Base-by-base conservation (phyloP, 768 basidiomycete species). In the Agaricus subrufescens region DNA sequence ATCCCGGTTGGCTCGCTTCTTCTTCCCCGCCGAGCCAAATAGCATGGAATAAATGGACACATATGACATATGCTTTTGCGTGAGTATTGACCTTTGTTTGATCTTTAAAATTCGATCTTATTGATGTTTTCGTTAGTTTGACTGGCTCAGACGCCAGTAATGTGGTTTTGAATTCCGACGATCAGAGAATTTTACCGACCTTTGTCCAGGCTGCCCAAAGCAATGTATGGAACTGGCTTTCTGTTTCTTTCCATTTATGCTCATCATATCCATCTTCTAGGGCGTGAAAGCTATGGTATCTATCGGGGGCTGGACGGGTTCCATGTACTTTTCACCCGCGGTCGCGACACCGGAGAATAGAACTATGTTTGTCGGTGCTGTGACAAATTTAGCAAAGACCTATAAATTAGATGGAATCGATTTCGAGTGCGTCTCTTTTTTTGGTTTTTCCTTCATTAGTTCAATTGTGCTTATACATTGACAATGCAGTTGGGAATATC, bases 401-500 rank as follows among this genome's bases (percentile, higher is more conserved):
- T 85, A 85, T 65, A 40, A 68, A 0, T 66, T 88, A 0, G 84
- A 84, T 56, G 84, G 85, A 9, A 65, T 89, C 45, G 78, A 85
- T 50, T 74, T 77, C 52, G 75, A 77, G 76, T 76, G 56, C 14
- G 73, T 63, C n/a, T 30, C 31, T 7, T 9, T 43, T 34, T 34
- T 34, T 34, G 1, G 1, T 34, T 34, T 25, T 25, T 7, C 15
- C 37, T 27, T 15, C 29, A 14, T 51, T 19, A 19, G 4, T 26
- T 6, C 6, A 9, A 38, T 38, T 4, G 25, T 9, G 23, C 34
- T 23, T 26, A 38, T n/a, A 45, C 53, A 37, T 61, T 34, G 14
- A 47, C 30, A 50, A 30, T 30, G 29, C 52, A 78, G 77, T 62
- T 94, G 92, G 92, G 93, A 95, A 69, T 94, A 88, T 65, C 93